Evolutionary conservation across 129 eudicot genomes (phyloP).

Genomic region (Escallonia rubra): DNA sequence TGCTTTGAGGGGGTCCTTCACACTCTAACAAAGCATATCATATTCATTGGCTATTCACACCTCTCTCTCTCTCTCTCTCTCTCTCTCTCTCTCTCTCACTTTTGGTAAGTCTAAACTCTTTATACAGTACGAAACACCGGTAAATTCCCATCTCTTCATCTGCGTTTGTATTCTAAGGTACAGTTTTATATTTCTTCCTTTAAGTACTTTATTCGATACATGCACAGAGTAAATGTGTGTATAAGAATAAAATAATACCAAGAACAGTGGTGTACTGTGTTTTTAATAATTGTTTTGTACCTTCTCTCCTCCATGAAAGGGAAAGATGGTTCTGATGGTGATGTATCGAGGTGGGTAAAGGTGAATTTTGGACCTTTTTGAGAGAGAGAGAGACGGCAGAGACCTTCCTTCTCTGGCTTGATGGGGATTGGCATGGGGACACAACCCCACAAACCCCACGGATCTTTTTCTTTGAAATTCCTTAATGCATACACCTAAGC

Average conservation of each 20-base stretch:
- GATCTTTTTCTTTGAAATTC: background rate
- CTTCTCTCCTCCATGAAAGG: constrained; percentile 6
- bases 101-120: no score
- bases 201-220: background rate
- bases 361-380: background rate
- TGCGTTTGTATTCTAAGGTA: constrained; percentile 5
- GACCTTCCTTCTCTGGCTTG: background rate
- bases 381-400: background rate
- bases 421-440: no score
- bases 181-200: background rate
- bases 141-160: background rate
- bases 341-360: constrained; percentile 8
- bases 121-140: no score
- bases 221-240: no score
- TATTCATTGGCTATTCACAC: background rate
- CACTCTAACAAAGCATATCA: background rate
- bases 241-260: background rate
- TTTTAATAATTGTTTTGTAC: background rate
- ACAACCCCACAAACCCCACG: constrained; percentile 5
- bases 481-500: background rate
- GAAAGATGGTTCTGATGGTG: constrained; percentile 10
- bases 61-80: background rate
- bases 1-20: no score
- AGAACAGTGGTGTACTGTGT: background rate
- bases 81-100: background rate